Base-by-base conservation (phyloP, 345 rosid genomes). In the Hibiscus trionum region DNA sequence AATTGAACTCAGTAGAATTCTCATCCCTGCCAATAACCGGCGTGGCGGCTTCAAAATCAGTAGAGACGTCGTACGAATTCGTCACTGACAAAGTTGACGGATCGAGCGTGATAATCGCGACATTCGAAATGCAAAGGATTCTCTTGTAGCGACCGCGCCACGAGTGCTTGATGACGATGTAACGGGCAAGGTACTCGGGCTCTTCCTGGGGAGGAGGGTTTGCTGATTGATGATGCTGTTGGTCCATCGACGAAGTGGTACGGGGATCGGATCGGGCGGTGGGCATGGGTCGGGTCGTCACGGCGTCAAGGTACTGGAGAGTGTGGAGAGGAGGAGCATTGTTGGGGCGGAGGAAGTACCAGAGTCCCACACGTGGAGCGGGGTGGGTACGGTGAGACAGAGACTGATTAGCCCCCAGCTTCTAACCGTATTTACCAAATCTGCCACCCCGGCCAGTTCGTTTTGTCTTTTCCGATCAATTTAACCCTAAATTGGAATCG, bases 321-420 rank as follows among this genome's bases (percentile, higher is more conserved):
- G 79, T 88, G 60, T 90, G 86, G 70, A 94, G 84, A 78, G 84
- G 91, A 77, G 91, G 93, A 66, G 84, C 91, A 85, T 85, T 75
- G 81, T 86, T 81, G 61, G 79, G 85, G 73, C 91, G 90, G 74
- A 80, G 81, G 66, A 87, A 86, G 77, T 83, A 84, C 89, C 90
- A 86, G 52, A 86, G 84, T 77, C 91, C 92, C 87, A 79, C 85
- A 19, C 75, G 80, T 55, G 75, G 81, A 78, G 78, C 87, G 88
- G 78, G 87, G 84, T 79, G 76, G 73, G 76, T 52, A 83, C 81
- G 92, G 88, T 86, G 89, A 75, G 88, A 78, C 81, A 73, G 87
- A 14, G 98, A 95, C 88, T 95, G 99, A 87, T 90, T 87, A 73
- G 98, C 97, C 94, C 99, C 99, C 99, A 95, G 99, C 73, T 80